Conservation (phyloP, 1,139 yeast genomes). For the Blastobotrys petasosporus region DNA sequence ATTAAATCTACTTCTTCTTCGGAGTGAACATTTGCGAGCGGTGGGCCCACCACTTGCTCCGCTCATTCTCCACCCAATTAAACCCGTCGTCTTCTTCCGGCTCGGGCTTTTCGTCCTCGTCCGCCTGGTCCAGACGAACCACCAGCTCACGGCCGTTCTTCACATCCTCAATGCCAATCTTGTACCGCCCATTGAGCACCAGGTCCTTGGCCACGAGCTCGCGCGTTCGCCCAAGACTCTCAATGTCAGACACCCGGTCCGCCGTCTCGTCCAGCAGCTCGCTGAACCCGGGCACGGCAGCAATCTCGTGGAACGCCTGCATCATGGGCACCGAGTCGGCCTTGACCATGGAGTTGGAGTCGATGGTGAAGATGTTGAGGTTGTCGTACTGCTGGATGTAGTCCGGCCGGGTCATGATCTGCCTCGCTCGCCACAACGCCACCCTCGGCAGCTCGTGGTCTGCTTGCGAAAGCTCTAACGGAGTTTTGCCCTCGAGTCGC, state of each 20-base stretch:
- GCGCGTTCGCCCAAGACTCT: slow-evolving; percentile 72
- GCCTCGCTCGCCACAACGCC: slow-evolving; percentile 80
- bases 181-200: slow-evolving; percentile 42
- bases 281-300: slow-evolving; percentile 64
- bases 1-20: not conserved
- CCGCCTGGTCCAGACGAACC: slow-evolving; percentile 23
- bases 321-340: slow-evolving; percentile 87
- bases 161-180: slow-evolving; percentile 15
- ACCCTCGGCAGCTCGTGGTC: slow-evolving; percentile 63
- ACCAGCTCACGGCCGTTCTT: slow-evolving; percentile 14
- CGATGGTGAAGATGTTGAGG: slow-evolving; percentile 71
- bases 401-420: slow-evolving; percentile 80
- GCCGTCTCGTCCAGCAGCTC: slow-evolving; percentile 61
- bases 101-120: slow-evolving; percentile 24
- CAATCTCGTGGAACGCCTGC: slow-evolving; percentile 81
- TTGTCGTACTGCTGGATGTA: slow-evolving; percentile 71
- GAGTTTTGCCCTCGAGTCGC: slow-evolving; percentile 21
- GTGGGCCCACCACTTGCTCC: slow-evolving; percentile 21
- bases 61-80: slow-evolving; percentile 15
- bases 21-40: slow-evolving; percentile 8
- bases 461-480: slow-evolving; percentile 22
- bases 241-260: slow-evolving; percentile 71
- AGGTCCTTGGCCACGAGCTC: slow-evolving; percentile 74
- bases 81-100: slow-evolving; percentile 21
- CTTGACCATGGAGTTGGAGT: slow-evolving; percentile 60